Conservation (phyloP, 1,139 yeast species). For the Suhomyces maxii region DNA sequence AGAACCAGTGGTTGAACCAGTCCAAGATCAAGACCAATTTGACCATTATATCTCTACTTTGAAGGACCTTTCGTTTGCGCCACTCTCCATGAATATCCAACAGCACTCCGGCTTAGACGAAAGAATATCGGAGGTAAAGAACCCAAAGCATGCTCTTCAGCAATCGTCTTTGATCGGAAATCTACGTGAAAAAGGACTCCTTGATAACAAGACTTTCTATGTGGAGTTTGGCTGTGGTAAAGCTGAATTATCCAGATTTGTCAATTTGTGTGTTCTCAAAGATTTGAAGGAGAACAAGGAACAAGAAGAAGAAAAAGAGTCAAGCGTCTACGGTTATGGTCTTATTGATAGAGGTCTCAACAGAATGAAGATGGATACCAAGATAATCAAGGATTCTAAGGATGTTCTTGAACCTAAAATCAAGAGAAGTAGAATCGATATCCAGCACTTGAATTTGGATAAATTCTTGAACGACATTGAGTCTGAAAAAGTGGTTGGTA, state of each 20-base stretch:
- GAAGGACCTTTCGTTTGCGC: constrained; percentile 16
- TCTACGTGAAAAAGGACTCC: constrained; percentile 44
- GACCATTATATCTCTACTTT: constrained; percentile 25
- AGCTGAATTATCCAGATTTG: constrained; percentile 75
- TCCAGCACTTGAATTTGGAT: constrained; percentile 66
- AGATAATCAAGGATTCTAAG: constrained; percentile 55
- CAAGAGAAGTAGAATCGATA: constrained; percentile 68
- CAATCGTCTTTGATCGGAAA: constrained; percentile 82
- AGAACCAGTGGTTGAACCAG: neutral
- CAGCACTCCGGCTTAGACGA: constrained; percentile 33
- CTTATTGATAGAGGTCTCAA: constrained; percentile 77
- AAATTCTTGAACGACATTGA: constrained; percentile 36
- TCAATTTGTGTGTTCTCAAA: constrained; percentile 48
- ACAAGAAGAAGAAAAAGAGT: neutral
- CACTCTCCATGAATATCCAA: constrained; percentile 15
- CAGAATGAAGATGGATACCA: constrained; percentile 75
- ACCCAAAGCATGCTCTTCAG: constrained; percentile 77
- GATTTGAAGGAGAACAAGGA: constrained; percentile 17
- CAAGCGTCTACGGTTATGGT: constrained; percentile 45
- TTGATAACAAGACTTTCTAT: constrained; percentile 42
- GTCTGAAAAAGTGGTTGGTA: constrained; percentile 47
- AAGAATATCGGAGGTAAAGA: constrained; percentile 49
- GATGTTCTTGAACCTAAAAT: constrained; percentile 34
- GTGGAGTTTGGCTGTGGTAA: constrained; percentile 91
- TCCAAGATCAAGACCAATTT: constrained; percentile 11